Percentiles rank a stretch among this genome's conserved stretches.
These are phyloP conservation scores for Herpetomonas tarakana DNA, from an alignment of 208 protist genomes.

Conservation along the genomic window DNA sequence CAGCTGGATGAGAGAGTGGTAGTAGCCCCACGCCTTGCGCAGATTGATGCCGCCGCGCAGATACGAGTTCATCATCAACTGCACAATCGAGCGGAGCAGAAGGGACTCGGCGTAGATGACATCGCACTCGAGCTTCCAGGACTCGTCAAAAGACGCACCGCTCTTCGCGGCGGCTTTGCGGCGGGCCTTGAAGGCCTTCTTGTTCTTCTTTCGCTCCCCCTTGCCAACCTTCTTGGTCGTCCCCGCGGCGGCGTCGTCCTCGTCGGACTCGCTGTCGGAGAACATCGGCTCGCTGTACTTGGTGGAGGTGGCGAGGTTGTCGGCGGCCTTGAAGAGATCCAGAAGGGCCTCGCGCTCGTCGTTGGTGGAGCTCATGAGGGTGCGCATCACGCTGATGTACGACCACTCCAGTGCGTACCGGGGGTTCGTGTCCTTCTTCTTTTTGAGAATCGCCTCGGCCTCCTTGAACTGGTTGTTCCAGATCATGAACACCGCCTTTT, in stretches of 20 bases:
- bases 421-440: constrained; percentile 73
- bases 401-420: constrained; percentile 86
- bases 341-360: constrained; percentile 64
- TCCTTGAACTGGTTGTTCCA: constrained; percentile 87
- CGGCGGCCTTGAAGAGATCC: constrained; percentile 74
- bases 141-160: constrained; percentile 55
- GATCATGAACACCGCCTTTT: constrained; percentile 56
- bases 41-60: constrained; percentile 88
- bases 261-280: constrained; percentile 27
- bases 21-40: constrained; percentile 86
- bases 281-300: constrained; percentile 79
- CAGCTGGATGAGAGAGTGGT: constrained; percentile 57
- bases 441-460: constrained; percentile 42
- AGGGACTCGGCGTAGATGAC: constrained; percentile 87
- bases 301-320: constrained; percentile 62
- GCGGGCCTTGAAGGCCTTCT: constrained; percentile 60
- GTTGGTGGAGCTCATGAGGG: constrained; percentile 82
- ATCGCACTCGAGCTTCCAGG: constrained; percentile 91
- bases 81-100: constrained; percentile 72
- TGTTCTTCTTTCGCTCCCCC: constrained; percentile 28
- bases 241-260: constrained; percentile 23
- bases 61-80: constrained; percentile 92
- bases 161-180: constrained; percentile 47
- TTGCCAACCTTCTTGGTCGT: constrained; percentile 19
- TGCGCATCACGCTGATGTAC: constrained; percentile 67